Percentiles rank a stretch among this genome's conserved stretches.
phyloP scores from a whole-genome alignment of 1,284 basidiomycete genomes.

The Trametes versicolor region DNA sequence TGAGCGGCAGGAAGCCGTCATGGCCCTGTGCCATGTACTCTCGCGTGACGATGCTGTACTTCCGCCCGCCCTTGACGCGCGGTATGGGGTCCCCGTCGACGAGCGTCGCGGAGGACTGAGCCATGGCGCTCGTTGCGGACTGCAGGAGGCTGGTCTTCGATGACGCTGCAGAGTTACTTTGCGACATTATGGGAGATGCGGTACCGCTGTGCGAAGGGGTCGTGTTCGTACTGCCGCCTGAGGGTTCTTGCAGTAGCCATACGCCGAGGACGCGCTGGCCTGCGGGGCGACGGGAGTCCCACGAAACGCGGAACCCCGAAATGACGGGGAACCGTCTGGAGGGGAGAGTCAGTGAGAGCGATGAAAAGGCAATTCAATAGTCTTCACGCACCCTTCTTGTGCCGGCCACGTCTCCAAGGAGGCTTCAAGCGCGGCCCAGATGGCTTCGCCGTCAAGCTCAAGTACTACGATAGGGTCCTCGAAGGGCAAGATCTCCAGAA shows the following conservation, averaged over 20 bases:
- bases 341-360: background rate
- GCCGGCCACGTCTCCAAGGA: conserved; percentile 86
- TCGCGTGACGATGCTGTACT: conserved; percentile 82
- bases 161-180: conserved; percentile 36
- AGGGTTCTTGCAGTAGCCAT: conserved; percentile 66
- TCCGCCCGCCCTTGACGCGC: conserved; percentile 62
- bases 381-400: conserved; percentile 80
- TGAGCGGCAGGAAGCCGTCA: conserved; percentile 83
- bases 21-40: conserved; percentile 83
- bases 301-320: conserved; percentile 86
- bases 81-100: conserved; percentile 63
- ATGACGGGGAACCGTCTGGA: conserved; percentile 88
- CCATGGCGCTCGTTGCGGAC: conserved; percentile 17
- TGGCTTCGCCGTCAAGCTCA: conserved; percentile 82
- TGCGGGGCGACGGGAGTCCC: conserved; percentile 83
- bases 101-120: conserved; percentile 23
- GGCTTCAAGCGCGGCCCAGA: conserved; percentile 87
- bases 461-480: conserved; percentile 88
- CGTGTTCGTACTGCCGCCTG: conserved; percentile 45
- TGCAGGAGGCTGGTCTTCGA: conserved; percentile 41
- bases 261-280: conserved; percentile 80
- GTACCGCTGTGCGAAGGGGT: conserved; percentile 49
- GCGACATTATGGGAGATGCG: conserved; percentile 45
- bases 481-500: conserved; percentile 90
- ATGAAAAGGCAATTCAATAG: background rate